A percentile compares a stretch with the other conserved stretches of the same genome.
Evolutionary conservation across 257 asterid genomes (phyloP).

Genomic region (Capsicum pubescens): DNA sequence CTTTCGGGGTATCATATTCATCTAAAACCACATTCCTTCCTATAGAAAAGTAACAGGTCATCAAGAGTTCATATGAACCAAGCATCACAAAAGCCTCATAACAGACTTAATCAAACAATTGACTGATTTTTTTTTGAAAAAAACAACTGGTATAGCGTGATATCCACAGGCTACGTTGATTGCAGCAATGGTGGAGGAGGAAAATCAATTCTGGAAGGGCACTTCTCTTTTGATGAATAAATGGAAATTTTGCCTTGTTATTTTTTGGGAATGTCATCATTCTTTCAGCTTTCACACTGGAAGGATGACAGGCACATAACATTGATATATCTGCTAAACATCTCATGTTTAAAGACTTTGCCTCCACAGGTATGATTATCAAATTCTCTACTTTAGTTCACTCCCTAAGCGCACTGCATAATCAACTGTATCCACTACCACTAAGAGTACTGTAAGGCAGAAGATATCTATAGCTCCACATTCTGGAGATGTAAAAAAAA

Average conservation of each 20-base stretch:
- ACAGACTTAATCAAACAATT: not conserved
- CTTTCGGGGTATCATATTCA: conserved; percentile 88
- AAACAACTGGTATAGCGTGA: not conserved
- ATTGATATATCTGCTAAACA: not conserved
- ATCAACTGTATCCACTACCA: not conserved
- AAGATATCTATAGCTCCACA: not conserved
- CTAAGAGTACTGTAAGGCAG: not conserved
- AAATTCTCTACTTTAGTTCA: not conserved
- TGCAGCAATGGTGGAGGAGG: conserved; percentile 16
- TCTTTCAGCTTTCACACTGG: not conserved
- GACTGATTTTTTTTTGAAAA: not conserved
- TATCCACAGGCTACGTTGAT: not conserved
- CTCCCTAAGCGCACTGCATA: not conserved
- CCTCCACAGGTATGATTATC: not conserved
- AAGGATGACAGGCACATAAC: not conserved
- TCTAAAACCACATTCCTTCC: conserved; percentile 97
- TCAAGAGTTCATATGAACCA: not conserved
- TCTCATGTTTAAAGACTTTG: not conserved
- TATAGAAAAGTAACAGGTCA: conserved; percentile 31
- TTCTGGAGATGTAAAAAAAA: not conserved
- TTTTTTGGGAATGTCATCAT: not conserved
- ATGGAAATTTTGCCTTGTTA: not conserved
- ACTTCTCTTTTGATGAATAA: not conserved
- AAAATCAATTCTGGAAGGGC: not conserved
- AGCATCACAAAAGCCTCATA: not conserved